Evolutionary conservation across 2,329 filamentous ascomycete genomes (phyloP).

Genomic region (Colletotrichum navitas): DNA sequence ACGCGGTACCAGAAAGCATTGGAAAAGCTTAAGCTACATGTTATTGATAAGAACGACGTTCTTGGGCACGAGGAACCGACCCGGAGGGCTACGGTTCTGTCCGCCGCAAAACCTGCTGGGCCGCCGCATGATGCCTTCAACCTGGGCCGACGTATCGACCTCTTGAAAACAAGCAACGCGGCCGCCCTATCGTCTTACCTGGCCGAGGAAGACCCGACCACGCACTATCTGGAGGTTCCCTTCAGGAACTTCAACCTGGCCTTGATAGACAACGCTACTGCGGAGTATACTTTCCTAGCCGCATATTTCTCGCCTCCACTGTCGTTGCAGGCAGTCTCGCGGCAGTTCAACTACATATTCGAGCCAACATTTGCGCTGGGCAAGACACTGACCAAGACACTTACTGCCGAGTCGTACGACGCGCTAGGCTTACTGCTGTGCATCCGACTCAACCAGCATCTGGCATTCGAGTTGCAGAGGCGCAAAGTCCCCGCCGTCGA

Average conservation of each 20-base stretch:
- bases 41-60: slow-evolving; percentile 85
- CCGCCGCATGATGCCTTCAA: slow-evolving; percentile 88
- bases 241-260: slow-evolving; percentile 97
- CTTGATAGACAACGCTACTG: slow-evolving; percentile 91
- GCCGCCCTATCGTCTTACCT: slow-evolving; percentile 87
- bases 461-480: slow-evolving; percentile 93
- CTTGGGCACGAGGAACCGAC: slow-evolving; percentile 82
- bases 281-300: slow-evolving; percentile 94
- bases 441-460: slow-evolving; percentile 92
- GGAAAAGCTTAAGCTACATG: slow-evolving; percentile 85
- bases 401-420: slow-evolving; percentile 84
- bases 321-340: slow-evolving; percentile 81
- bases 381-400: slow-evolving; percentile 78
- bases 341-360: slow-evolving; percentile 89
- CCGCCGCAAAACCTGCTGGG: slow-evolving; percentile 63
- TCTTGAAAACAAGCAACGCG: slow-evolving; percentile 79
- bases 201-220: slow-evolving; percentile 88
- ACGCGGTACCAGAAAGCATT: slow-evolving; percentile 87
- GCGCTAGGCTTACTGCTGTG: slow-evolving; percentile 90
- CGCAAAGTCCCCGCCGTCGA: slow-evolving; percentile 91
- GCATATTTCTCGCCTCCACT: slow-evolving; percentile 87
- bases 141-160: slow-evolving; percentile 86
- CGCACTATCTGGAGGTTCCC: slow-evolving; percentile 88
- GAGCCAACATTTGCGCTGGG: slow-evolving; percentile 90
- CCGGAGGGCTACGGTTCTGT: slow-evolving; percentile 72